Base-by-base conservation (phyloP, 306 rosid genomes). In the Luffa acutangula region DNA sequence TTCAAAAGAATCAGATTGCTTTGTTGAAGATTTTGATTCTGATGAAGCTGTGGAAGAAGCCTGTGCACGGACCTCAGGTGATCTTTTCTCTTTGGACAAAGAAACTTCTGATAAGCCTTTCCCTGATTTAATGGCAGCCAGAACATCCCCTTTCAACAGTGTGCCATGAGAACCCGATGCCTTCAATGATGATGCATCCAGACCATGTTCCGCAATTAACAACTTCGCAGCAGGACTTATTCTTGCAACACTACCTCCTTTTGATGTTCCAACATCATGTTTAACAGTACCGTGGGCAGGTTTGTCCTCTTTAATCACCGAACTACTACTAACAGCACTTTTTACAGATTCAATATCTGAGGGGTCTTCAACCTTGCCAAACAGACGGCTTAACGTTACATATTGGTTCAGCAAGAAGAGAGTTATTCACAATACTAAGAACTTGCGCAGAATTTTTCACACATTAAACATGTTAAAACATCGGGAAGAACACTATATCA, bases 201-300 rank as follows among this genome's bases (percentile, higher is more conserved):
- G 87, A 81, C 94, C 97, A 86, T 95, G 84, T 83, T 91, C 97
- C 57, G 80, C 2, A 78, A 95, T 89, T 62, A 95, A 87, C 87
- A 91, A 79, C 88, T 91, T 95, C 33, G 99, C 99, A 66, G 99
- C 89, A 71, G 99, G 99, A 83, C 99, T 88, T 76, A 95, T 89
- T 86, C 99, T 90, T 78, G 18, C 53, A 51, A 87, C 81, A 75
- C 74, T 82, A 63, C 75, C 85, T 85, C 74, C 85, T 84, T 89
- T 91, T 53, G 67, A 85, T 17, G 80, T 56, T 76, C 72, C 84
- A 76, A 58, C 84, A 78, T 84, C 88, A 45, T 84, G 85, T 85
- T 78, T 79, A 83, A 78, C 64, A 86, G 85, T 79, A 75, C 58
- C 86, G 33, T 70, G 87, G 65, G 79, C 66, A 74, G 93, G 60